A percentile compares a stretch with the other conserved stretches of the same genome.
Evolutionary conservation across 305 asterid species (phyloP).

Genomic region (Monarda citriodora): DNA sequence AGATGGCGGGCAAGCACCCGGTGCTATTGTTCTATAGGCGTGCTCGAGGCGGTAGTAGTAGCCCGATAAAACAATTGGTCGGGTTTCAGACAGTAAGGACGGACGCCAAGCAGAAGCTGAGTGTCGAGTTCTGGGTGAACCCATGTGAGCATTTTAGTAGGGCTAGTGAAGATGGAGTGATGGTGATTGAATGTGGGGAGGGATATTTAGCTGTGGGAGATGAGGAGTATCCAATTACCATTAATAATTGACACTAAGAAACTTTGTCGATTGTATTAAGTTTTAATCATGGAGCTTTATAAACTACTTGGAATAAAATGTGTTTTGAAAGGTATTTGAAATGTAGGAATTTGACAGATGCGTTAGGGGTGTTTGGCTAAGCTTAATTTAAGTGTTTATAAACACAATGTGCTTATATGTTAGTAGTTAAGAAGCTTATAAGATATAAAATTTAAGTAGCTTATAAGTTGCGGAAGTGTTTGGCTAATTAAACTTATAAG

Average conservation of each 20-base stretch:
- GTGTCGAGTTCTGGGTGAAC: constrained; percentile 43
- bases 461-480: no score
- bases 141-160: constrained; percentile 85
- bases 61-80: constrained; percentile 41
- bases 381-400: no score
- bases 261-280: not conserved
- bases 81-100: constrained; percentile 13
- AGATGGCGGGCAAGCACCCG: constrained; percentile 24
- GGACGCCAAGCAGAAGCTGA: constrained; percentile 7
- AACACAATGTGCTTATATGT: no score
- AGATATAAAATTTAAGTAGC: no score
- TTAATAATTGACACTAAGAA: constrained; percentile 17
- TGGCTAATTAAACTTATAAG: no score
- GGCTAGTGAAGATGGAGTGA: constrained; percentile 56
- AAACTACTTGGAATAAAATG: not conserved
- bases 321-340: not conserved
- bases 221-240: constrained; percentile 40
- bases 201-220: constrained; percentile 50
- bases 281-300: not conserved
- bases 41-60: constrained; percentile 15
- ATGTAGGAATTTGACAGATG: not conserved
- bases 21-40: constrained; percentile 19
- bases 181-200: constrained; percentile 66
- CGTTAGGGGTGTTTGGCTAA: no score
- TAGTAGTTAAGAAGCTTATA: no score